Evolutionary conservation across 140 eudicot genomes (phyloP), one percentile per base, ranked within the genome.

Genomic region (Erigeron philadelphicus): DNA sequence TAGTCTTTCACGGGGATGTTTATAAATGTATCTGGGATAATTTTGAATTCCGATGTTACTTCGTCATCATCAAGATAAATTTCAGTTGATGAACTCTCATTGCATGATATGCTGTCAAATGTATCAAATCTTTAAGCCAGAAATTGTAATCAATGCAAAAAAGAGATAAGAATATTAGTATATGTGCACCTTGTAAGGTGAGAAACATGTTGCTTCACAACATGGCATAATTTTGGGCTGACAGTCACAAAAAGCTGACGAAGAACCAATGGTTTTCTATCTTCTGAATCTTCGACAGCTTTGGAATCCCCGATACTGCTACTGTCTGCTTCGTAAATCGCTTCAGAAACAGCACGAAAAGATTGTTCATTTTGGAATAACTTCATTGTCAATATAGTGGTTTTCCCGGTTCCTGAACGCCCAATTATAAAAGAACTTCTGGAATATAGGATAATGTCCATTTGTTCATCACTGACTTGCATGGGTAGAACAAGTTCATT

Each of bases 11-110:
- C 54, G 10, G 79, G 82, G 65, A 87, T 69, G 46, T 78, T 76
- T 60, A 71, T 40, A 60, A 87, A 76, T 16, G 90, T 69, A 58
- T 87, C 87, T 2, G 90, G 85, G 9, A 87, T 78, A 25, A 77
- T 81, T 4, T 25, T 58, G 38, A 83, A 81, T 16, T 70, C 78
- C 18, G 64, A 75, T 4, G 70, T 46, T 13, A 67, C 77, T 67
- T 84, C 95, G 7, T 61, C 45, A 48, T 74, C 81, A 48, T 84
- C 90, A 9, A 74, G 16, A 60, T 11, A 69, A 50, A 31, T 53
- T 10, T 62, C 73, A 15, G 62, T 43, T 23, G 71, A 64, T 12
- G 65, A 61, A 40, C 21, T 67, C 66, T 76, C 84, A 18, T 80
- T 75, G 31, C 78, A 44, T 2, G 82, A 52, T 1, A 77, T 77